Conservation (phyloP, 2,329 filamentous ascomycete genomes). For the Periglandula ipomoeae region DNA sequence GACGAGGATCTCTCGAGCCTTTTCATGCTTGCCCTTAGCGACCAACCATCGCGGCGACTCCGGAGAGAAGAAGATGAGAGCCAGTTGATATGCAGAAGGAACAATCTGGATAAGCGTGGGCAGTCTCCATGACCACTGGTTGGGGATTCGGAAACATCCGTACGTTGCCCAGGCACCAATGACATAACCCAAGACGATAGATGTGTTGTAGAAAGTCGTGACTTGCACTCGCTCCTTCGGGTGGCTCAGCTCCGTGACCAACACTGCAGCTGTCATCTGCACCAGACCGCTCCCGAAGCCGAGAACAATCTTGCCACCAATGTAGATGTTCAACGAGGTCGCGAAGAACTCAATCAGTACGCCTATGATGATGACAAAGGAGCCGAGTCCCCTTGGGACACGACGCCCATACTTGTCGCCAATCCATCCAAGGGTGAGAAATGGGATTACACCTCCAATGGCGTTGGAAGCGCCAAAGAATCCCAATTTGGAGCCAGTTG, state of each 20-base stretch:
- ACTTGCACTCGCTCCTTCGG: constrained; percentile 29
- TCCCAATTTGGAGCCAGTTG: constrained; percentile 26
- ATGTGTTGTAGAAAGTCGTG: constrained; percentile 31
- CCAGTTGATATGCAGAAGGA: constrained; percentile 32
- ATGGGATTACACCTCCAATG: constrained; percentile 30
- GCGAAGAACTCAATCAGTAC: constrained; percentile 27
- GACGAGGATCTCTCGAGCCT: constrained; percentile 40
- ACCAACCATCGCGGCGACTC: constrained; percentile 53
- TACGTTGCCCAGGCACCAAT: constrained; percentile 29
- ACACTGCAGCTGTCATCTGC: constrained; percentile 31
- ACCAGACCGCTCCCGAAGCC: constrained; percentile 28
- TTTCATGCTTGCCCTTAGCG: constrained; percentile 36
- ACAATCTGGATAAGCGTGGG: constrained; percentile 43
- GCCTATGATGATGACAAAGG: constrained; percentile 28
- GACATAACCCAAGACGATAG: constrained; percentile 30
- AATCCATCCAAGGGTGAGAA: constrained; percentile 26
- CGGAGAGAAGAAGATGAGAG: constrained; percentile 40
- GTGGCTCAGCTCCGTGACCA: constrained; percentile 33
- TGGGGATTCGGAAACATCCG: constrained; percentile 18
- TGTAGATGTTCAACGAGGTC: constrained; percentile 26
- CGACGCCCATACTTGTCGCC: constrained; percentile 26
- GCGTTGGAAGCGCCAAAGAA: constrained; percentile 30
- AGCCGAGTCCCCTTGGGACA: constrained; percentile 25
- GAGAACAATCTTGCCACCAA: constrained; percentile 28
- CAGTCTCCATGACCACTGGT: constrained; percentile 40